These are phyloP conservation scores for Fragilariopsis cylindrus DNA, from an alignment of 108 stramenopile genomes.

Conservation along the genomic window DNA sequence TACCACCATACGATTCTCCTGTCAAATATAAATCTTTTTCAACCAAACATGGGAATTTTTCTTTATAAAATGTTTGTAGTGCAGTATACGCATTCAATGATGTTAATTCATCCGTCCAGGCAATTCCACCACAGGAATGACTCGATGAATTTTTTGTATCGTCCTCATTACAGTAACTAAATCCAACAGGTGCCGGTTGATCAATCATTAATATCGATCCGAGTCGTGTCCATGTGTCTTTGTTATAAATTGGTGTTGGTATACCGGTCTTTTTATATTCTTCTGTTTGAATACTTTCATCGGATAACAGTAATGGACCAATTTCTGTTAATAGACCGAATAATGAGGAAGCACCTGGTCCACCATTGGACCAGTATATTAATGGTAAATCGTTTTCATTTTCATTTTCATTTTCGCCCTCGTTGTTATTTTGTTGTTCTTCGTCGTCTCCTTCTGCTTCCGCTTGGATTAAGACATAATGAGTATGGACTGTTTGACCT, in stretches of 20 bases:
- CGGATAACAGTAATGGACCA: conserved; percentile 59
- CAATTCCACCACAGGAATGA: conserved; percentile 47
- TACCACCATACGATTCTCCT: conserved; percentile 66
- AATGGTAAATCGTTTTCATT: conserved; percentile 44
- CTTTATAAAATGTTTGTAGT: conserved; percentile 58
- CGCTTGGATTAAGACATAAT: conserved; percentile 55
- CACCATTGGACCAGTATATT: conserved; percentile 82
- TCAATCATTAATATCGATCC: conserved; percentile 73
- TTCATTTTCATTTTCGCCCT: neutral
- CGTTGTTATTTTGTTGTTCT: no score
- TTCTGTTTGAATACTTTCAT: conserved; percentile 46
- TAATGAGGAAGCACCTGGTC: conserved; percentile 75
- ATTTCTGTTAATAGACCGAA: conserved; percentile 73
- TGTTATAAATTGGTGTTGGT: conserved; percentile 68
- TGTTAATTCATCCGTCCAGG: conserved; percentile 70
- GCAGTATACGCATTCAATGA: conserved; percentile 53
- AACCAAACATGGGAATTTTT: conserved; percentile 59
- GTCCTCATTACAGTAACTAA: conserved; percentile 64
- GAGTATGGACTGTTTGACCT: conserved; percentile 50
- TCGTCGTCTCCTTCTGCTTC: conserved; percentile 44
- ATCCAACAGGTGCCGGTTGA: conserved; percentile 81
- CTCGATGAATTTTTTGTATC: conserved; percentile 1
- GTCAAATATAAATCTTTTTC: conserved; percentile 60
- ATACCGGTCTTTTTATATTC: conserved; percentile 50
- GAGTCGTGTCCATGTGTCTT: conserved; percentile 55